Evolutionary conservation across 2,329 filamentous ascomycete genomes (phyloP).

Genomic region (Diaporthe sp.): DNA sequence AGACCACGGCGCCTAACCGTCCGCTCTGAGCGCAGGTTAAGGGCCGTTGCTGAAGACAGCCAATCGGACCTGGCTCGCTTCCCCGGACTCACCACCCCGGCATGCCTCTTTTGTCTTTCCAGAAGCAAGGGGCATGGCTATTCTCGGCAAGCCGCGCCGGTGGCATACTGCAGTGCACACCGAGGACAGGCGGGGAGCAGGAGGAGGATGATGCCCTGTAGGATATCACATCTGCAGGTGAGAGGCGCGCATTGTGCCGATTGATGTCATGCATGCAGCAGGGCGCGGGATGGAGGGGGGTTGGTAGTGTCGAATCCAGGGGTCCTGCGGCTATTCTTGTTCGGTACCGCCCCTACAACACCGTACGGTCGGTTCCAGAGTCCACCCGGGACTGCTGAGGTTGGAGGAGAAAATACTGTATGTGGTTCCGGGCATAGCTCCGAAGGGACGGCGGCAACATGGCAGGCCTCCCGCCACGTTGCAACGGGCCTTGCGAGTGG

Average conservation of each 20-base stretch:
- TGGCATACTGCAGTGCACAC: neutral
- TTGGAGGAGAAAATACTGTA: neutral
- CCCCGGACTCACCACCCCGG: neutral
- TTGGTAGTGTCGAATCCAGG: constrained; percentile 28
- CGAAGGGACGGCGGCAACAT: neutral
- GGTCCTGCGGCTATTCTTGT: constrained; percentile 28
- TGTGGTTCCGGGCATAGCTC: too few species aligned
- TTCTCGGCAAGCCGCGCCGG: constrained; percentile 30
- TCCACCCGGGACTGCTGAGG: neutral
- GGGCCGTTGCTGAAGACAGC: neutral
- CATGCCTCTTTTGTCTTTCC: constrained; percentile 15
- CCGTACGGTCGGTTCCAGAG: neutral
- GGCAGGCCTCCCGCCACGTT: neutral
- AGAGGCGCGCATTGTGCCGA: constrained; percentile 25
- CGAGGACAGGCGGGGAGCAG: constrained; percentile 10
- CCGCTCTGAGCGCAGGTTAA: neutral
- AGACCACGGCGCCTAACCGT: neutral
- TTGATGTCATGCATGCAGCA: constrained; percentile 44
- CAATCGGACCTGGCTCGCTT: neutral
- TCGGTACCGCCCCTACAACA: constrained; percentile 8
- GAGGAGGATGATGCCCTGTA: constrained; percentile 21
- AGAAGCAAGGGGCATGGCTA: constrained; percentile 15
- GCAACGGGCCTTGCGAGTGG: neutral
- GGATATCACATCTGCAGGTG: constrained; percentile 28
- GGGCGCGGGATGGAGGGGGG: constrained; percentile 21